These are phyloP conservation scores for Microdochium bolleyi DNA, from an alignment of 2,329 filamentous ascomycete genomes.

Conservation along the genomic window DNA sequence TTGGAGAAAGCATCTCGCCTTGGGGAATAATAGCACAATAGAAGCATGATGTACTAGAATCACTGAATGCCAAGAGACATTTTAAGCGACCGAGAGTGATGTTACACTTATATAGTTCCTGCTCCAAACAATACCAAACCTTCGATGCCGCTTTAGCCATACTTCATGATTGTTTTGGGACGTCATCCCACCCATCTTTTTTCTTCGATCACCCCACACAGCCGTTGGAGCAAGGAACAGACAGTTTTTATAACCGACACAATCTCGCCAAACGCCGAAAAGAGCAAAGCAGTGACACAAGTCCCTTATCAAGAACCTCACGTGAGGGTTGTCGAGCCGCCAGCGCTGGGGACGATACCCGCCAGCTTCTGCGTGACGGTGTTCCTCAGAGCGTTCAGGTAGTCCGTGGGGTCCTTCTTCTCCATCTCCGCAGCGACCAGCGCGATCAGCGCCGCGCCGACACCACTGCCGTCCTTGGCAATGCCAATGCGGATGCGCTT, in stretches of 20 bases:
- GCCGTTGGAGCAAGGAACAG: neutral
- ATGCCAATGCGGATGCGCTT: constrained; percentile 89
- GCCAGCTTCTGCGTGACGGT: constrained; percentile 24
- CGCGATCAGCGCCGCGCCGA: constrained; percentile 93
- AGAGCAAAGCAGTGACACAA: neutral
- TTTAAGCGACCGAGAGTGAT: too few relatives aligned
- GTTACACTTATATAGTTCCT: too few relatives aligned
- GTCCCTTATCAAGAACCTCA: constrained; percentile 3
- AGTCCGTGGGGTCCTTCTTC: constrained; percentile 31
- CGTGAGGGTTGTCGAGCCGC: constrained; percentile 12
- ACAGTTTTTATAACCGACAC: constrained; percentile 2
- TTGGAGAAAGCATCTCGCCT: too few relatives aligned
- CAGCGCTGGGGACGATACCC: constrained; percentile 10
- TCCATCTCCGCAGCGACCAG: constrained; percentile 71
- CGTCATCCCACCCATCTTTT: too few relatives aligned
- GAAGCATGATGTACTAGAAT: too few relatives aligned
- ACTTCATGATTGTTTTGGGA: too few relatives aligned
- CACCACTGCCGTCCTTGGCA: constrained; percentile 91
- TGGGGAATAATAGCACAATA: too few relatives aligned
- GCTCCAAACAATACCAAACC: too few relatives aligned
- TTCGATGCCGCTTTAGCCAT: too few relatives aligned
- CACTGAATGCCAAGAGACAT: too few relatives aligned
- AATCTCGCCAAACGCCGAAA: neutral
- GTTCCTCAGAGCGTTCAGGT: constrained; percentile 30
- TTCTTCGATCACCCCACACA: too few relatives aligned